phyloP scores from a whole-genome alignment of 2,329 filamentous ascomycete genomes.

The Calonectria pauciramosa region DNA sequence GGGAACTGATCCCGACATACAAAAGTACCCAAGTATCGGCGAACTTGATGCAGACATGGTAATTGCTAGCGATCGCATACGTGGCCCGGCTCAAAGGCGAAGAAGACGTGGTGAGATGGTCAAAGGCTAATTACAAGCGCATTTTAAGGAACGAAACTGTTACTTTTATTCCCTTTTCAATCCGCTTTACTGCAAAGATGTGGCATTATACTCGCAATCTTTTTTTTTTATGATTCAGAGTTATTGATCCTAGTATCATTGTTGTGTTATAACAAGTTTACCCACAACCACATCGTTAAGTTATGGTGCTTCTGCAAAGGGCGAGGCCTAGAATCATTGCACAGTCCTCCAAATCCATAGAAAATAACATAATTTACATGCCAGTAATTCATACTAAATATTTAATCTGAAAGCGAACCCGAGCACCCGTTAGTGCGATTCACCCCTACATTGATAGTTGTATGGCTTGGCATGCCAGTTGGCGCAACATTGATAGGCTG shows the following conservation, averaged over 20 bases:
- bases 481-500: background rate
- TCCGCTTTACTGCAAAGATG: background rate
- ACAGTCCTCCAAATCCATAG: background rate
- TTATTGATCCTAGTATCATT: background rate
- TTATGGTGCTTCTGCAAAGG: background rate
- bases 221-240: background rate
- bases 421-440: background rate
- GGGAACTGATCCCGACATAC: slow-evolving; percentile 6
- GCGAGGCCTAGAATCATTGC: background rate
- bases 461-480: background rate
- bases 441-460: too few relatives aligned
- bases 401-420: background rate
- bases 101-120: too few relatives aligned
- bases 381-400: background rate
- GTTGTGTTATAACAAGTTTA: background rate
- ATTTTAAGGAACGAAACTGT: background rate
- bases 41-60: background rate
- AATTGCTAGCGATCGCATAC: background rate
- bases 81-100: background rate
- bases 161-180: background rate
- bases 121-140: background rate
- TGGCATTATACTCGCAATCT: background rate
- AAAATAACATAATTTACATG: background rate
- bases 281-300: background rate
- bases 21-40: background rate